Conservation (phyloP, 129 eudicot genomes). For the Ambrosia artemisiifolia region DNA sequence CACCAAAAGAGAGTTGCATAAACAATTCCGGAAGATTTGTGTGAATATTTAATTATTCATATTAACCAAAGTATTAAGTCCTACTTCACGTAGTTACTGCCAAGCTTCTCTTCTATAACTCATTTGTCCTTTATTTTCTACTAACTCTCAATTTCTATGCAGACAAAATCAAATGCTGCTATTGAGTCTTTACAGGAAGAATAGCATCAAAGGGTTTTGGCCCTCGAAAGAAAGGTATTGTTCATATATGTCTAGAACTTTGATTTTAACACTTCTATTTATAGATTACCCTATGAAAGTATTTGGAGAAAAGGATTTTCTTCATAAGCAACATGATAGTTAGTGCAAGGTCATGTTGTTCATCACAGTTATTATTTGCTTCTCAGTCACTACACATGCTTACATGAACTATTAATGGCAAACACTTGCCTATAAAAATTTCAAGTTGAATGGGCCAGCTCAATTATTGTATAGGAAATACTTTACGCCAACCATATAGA, state of each 20-base stretch:
- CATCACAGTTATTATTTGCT: neutral
- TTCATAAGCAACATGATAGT: neutral
- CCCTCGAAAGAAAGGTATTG: constrained; percentile 84
- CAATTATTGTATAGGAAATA: too few relatives aligned
- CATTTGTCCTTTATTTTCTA: too few relatives aligned
- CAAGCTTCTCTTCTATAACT: too few relatives aligned
- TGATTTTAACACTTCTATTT: neutral
- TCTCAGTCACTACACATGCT: too few relatives aligned
- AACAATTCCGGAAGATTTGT: too few relatives aligned
- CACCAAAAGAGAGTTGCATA: too few relatives aligned
- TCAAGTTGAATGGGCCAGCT: too few relatives aligned
- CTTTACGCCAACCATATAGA: constrained; percentile 5
- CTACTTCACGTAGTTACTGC: too few relatives aligned
- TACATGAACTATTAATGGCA: too few relatives aligned
- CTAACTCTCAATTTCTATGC: constrained; percentile 24
- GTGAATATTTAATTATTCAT: too few relatives aligned
- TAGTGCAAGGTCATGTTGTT: neutral
- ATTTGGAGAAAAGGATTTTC: neutral
- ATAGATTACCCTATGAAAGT: neutral
- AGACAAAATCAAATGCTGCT: constrained; percentile 84
- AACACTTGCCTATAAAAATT: too few relatives aligned
- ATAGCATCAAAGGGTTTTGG: constrained; percentile 79
- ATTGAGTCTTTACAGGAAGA: constrained; percentile 79
- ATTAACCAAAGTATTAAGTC: too few relatives aligned
- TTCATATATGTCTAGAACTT: neutral